Percentiles rank a stretch among this genome's conserved stretches.
These are phyloP conservation scores for Fragaria nilgerrensis DNA, from an alignment of 306 rosid species.

Conservation along the genomic window DNA sequence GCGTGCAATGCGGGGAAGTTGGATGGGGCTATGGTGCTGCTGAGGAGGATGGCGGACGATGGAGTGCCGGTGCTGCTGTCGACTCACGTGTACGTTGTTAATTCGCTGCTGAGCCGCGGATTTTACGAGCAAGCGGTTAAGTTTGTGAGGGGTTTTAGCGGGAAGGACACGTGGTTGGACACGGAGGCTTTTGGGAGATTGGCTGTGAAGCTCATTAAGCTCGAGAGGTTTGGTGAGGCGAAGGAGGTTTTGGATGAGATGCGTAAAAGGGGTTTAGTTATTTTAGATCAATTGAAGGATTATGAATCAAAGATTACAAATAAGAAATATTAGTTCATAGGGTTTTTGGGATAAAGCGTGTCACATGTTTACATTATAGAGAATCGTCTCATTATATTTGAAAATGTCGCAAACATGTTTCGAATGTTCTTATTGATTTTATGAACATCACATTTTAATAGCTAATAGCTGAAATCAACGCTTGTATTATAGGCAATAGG, in stretches of 20 bases:
- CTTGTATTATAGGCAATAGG: too few species aligned
- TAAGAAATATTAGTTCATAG: neutral
- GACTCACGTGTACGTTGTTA: constrained; percentile 39
- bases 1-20: constrained; percentile 51
- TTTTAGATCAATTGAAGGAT: constrained; percentile 32
- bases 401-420: too few species aligned
- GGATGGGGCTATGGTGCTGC: constrained; percentile 51
- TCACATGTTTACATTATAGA: too few species aligned
- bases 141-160: constrained; percentile 44
- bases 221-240: constrained; percentile 36
- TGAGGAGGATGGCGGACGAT: constrained; percentile 62
- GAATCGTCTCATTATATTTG: too few species aligned
- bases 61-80: constrained; percentile 44
- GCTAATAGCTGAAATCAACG: too few species aligned
- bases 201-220: constrained; percentile 34
- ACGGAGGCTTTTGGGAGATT: constrained; percentile 40
- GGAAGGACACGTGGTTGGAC: constrained; percentile 43
- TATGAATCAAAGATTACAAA: constrained; percentile 11
- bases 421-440: too few species aligned
- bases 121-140: constrained; percentile 31
- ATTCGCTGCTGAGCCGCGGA: constrained; percentile 25
- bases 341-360: too few species aligned
- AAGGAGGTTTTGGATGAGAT: constrained; percentile 48
- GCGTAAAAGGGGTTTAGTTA: constrained; percentile 37
- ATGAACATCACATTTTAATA: too few species aligned